These are phyloP conservation scores for Chaetomium cochliodes DNA, from an alignment of 495 filamentous ascomycete genomes.

Conservation along the genomic window DNA sequence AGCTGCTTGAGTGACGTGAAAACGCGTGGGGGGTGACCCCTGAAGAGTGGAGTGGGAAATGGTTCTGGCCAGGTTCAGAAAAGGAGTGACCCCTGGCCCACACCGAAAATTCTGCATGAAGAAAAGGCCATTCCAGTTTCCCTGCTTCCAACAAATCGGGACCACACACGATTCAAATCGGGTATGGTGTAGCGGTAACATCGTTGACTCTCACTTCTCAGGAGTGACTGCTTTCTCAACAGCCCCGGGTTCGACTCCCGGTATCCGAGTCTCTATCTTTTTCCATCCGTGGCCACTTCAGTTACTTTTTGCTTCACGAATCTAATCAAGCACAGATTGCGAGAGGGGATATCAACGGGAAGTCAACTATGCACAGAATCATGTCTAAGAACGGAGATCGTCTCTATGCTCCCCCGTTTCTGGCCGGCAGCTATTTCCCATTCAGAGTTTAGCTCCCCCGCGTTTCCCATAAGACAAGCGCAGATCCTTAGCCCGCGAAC, in stretches of 20 bases:
- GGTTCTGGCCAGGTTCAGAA: not conserved
- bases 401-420: too few species aligned
- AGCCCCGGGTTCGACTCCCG: slow-evolving; percentile 25
- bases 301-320: not conserved
- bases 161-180: slow-evolving; percentile 15
- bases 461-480: too few species aligned
- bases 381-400: too few species aligned
- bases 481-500: too few species aligned
- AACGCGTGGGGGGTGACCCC: not conserved
- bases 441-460: too few species aligned
- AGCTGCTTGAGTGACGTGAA: not conserved
- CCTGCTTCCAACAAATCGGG: slow-evolving; percentile 3
- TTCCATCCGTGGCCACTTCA: not conserved
- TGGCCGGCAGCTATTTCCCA: too few species aligned
- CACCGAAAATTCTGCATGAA: slow-evolving; percentile 6
- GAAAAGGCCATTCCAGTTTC: not conserved
- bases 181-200: slow-evolving; percentile 25
- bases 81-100: slow-evolving; percentile 15
- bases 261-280: slow-evolving; percentile 21
- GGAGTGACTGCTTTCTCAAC: slow-evolving; percentile 21
- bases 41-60: not conserved
- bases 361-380: too few species aligned
- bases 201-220: slow-evolving; percentile 23
- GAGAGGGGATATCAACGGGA: too few species aligned
- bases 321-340: not conserved